Evolutionary conservation across 805 yeast species (phyloP), one percentile per base, ranked within the genome.

Genomic region (Debaryomyces tyrocola): DNA sequence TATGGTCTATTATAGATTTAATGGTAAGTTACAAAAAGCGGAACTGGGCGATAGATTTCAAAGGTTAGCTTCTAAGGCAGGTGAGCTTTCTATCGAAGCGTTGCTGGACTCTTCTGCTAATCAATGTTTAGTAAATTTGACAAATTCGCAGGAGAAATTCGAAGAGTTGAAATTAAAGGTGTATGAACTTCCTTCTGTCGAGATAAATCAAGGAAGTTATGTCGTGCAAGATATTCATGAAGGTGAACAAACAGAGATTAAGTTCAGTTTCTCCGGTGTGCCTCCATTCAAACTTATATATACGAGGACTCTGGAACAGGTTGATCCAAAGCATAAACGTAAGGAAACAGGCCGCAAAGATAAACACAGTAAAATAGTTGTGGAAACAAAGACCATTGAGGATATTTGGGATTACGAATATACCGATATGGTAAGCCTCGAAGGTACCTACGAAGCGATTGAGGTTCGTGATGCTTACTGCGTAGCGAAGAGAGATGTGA

Each of bases 361-460:
- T 49, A 41, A 58, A 52, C 33, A 50, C 31, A 52, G 50, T 40
- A 47, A 49, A 31, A 58, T 66, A 33, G 61, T 74, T 11, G 73
- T 78, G 11, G 78, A 82, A 57, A 68, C 78, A 57, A 64, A 82
- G 51, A 82, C 84, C 11, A 79, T 89, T 33, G 88, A 85, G 45
- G 84, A 85, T 52, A 88, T 94, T 37, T 70, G 79, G 67, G 85
- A 79, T 2, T 70, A 82, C 58, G 87, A 84, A 56, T 83, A 89
- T 61, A 77, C 82, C 44, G 84, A 88, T 6, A 70, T 77, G 58
- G 92, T 96, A 1, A 86, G 88, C 54, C 69, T 89, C 53, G 97
- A 91, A 63, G 99, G 99, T 39, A 85, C 89, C 3, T 94, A 94
- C 60, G 96, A 91, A 65, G 97, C 97, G 5, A 79, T 90, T 37